Evolutionary conservation across 2,329 filamentous ascomycete genomes (phyloP).

Genomic region (Arthroderma sp.): DNA sequence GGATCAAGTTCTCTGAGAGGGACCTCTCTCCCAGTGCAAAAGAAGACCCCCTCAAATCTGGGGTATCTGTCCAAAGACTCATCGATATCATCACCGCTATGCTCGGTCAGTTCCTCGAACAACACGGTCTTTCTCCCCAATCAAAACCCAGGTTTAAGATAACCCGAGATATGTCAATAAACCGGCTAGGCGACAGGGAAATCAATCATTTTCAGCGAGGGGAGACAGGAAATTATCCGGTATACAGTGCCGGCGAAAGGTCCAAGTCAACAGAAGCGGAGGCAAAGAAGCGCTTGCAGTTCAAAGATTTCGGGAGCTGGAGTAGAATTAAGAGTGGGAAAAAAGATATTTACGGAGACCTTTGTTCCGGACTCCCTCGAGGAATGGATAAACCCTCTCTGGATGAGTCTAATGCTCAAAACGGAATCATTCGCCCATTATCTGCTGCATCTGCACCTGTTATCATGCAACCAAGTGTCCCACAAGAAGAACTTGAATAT

Average conservation of each 20-base stretch:
- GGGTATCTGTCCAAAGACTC: slow-evolving; percentile 42
- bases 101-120: slow-evolving; percentile 60
- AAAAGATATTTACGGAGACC: slow-evolving; percentile 9
- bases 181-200: background rate
- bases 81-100: slow-evolving; percentile 55
- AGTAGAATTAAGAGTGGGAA: slow-evolving; percentile 29
- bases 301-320: slow-evolving; percentile 23
- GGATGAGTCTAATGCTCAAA: background rate
- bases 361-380: slow-evolving; percentile 11
- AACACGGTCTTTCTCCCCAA: slow-evolving; percentile 46
- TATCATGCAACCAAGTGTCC: background rate
- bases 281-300: background rate
- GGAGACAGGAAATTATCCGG: too few species aligned
- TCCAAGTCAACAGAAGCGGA: background rate
- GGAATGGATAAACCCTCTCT: slow-evolving; percentile 2
- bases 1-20: slow-evolving; percentile 26
- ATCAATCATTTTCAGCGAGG: background rate
- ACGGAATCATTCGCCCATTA: background rate
- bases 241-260: background rate
- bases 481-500: background rate
- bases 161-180: background rate
- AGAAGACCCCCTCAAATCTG: slow-evolving; percentile 23
- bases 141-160: background rate
- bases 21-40: background rate
- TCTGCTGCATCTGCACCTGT: background rate